Evolutionary conservation across 2,329 filamentous ascomycete species (phyloP).

Genomic region (Phoma sp.): DNA sequence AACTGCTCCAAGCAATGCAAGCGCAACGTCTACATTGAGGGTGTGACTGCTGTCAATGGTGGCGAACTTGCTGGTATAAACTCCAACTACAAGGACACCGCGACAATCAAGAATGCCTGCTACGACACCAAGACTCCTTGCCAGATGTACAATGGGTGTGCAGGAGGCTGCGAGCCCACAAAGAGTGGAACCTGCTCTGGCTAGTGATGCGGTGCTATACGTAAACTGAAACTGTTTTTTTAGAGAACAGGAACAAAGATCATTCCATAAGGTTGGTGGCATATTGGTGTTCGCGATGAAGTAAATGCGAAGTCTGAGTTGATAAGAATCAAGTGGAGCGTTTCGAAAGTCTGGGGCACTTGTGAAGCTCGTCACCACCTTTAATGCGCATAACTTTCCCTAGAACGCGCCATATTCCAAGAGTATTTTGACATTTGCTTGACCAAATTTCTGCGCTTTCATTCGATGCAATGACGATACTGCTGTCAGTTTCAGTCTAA

Average conservation of each 20-base stretch:
- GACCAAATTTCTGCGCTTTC: not conserved
- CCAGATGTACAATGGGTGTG: slow-evolving; percentile 27
- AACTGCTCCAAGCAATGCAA: slow-evolving; percentile 53
- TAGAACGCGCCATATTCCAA: not conserved
- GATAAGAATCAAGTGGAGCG: not conserved
- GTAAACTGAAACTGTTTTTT: not conserved
- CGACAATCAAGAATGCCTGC: slow-evolving; percentile 39
- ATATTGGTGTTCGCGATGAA: not conserved
- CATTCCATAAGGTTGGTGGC: not conserved
- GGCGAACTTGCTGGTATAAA: slow-evolving; percentile 56
- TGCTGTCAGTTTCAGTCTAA: not conserved
- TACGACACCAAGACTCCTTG: slow-evolving; percentile 20
- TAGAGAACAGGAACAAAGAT: too few species aligned
- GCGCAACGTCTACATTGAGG: slow-evolving; percentile 53
- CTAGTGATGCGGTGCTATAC: not conserved
- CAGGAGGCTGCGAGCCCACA: slow-evolving; percentile 26
- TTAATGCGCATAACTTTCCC: too few species aligned
- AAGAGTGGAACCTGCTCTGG: slow-evolving; percentile 25
- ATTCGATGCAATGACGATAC: not conserved
- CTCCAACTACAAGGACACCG: slow-evolving; percentile 57
- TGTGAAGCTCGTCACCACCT: not conserved
- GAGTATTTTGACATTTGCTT: not conserved
- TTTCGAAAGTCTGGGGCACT: not conserved
- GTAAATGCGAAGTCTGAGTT: not conserved
- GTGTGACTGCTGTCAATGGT: slow-evolving; percentile 46